Percentiles rank a stretch among this genome's conserved stretches.
Evolutionary conservation across 352 stramenopile species (phyloP).

Genomic region (Globisporangium spiculum): DNA sequence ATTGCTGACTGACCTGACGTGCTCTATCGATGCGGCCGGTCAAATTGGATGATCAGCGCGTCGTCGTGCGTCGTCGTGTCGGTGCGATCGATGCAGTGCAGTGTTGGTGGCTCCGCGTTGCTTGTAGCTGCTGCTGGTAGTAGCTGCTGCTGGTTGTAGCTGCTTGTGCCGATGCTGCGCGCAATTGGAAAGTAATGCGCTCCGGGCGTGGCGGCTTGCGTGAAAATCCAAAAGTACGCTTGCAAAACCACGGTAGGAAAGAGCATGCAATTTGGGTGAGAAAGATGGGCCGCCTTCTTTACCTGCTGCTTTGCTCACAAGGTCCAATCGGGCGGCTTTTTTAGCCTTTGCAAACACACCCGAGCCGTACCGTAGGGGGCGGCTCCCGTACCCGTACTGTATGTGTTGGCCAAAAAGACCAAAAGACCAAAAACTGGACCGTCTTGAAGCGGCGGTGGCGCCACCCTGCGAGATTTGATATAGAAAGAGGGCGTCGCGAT

Average conservation of each 20-base stretch:
- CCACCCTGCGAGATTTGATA: neutral
- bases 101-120: neutral
- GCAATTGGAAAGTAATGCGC: slow-evolving; percentile 7
- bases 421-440: neutral
- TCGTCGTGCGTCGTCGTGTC: neutral
- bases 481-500: neutral
- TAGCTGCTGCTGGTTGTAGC: neutral
- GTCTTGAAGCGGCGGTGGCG: neutral
- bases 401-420: neutral
- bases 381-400: neutral
- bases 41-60: neutral
- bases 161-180: neutral
- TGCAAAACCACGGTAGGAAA: slow-evolving; percentile 12
- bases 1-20: neutral
- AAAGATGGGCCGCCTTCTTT: slow-evolving; percentile 9
- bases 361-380: neutral
- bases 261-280: slow-evolving; percentile 13
- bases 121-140: neutral
- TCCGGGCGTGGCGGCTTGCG: slow-evolving; percentile 10
- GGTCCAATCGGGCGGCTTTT: neutral
- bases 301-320: neutral
- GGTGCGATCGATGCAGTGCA: neutral
- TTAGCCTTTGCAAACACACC: neutral
- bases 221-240: slow-evolving; percentile 17
- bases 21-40: neutral